Base-by-base conservation (phyloP, 805 yeast species). In the Diddensiella santjacobensis region DNA sequence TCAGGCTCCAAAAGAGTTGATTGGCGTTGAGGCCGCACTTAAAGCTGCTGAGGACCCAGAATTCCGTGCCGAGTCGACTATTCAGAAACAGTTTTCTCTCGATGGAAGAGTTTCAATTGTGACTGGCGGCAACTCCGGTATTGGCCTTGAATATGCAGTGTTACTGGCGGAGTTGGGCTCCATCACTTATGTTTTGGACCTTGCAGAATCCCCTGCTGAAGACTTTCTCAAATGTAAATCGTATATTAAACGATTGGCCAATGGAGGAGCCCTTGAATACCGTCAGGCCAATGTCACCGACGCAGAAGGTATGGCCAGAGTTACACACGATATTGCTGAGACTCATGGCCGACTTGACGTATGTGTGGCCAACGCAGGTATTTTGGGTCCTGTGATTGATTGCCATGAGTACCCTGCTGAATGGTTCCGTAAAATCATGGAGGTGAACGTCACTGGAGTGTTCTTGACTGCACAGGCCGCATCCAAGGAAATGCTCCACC, bases 291-390 rank as follows among this genome's bases (percentile, higher is more conserved):
- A 87, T 60, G 74, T 87, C 3, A 63, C 83, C 0, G 72, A 77
- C 13, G 64, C 66, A 1, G 51, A 54, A 1, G 66, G 70, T 0
- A 58, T 73, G 4, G 52, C 61, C 2, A 51, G 60, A 3, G 71
- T 81, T 1, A 67, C 85, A 10, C 61, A 66, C 0, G 43, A 64
- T 15, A 78, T 87, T 1, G 58, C 78, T 4, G 54, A 59, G 3
- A 69, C 68, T 44, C 81, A 76, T 60, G 87, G 88, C 1, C 65
- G 65, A 17, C 66, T 88, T 35, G 80, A 85, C 60, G 74, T 86
- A 0, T 59, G 86, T 15, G 72, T 87, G 37, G 83, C 87, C 30
- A 87, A 87, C 64, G 96, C 96, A 1, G 96, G 96, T 3, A 53
- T 63, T 13, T 72, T 74, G 0, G 66, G 64, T 5, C 54, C 54